phyloP scores from a whole-genome alignment of 106 monocot genomes.

The Acorus gramineus region DNA sequence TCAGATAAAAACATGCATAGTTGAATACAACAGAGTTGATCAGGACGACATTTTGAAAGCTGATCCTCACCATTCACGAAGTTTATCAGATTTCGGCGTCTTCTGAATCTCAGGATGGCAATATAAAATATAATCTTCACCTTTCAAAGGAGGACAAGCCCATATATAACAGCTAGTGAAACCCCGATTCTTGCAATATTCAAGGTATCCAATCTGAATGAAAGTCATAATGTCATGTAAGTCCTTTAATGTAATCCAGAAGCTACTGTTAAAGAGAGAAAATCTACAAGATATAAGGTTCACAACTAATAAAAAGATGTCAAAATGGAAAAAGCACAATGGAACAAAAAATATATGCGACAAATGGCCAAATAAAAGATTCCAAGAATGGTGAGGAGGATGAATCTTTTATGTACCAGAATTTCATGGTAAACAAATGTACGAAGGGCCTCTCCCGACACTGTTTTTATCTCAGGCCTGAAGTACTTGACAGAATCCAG shows the following conservation, averaged over 20 bases:
- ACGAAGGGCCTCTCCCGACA: slow-evolving; percentile 84
- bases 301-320: neutral
- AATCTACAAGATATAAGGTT: too few relatives aligned
- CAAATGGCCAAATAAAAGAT: neutral
- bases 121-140: slow-evolving; percentile 99
- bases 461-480: slow-evolving; percentile 83
- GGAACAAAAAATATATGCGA: neutral
- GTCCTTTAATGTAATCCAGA: too few relatives aligned
- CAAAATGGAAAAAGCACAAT: neutral
- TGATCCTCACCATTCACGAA: slow-evolving; percentile 69
- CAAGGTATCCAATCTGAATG: slow-evolving; percentile 94
- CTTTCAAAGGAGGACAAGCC: slow-evolving; percentile 97
- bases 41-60: neutral
- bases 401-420: slow-evolving; percentile 44
- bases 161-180: slow-evolving; percentile 99
- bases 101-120: slow-evolving; percentile 99
- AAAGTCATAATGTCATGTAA: neutral
- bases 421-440: slow-evolving; percentile 99
- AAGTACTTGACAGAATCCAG: slow-evolving; percentile 99
- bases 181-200: slow-evolving; percentile 91
- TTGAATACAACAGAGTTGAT: neutral
- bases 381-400: neutral
- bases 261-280: too few relatives aligned
- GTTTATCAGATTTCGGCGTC: slow-evolving; percentile 97
- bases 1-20: neutral